A percentile compares a stretch with the other conserved stretches of the same genome.
Conservation (phyloP, 164 flowering plant genomes). For the Vitis rotundifolia region DNA sequence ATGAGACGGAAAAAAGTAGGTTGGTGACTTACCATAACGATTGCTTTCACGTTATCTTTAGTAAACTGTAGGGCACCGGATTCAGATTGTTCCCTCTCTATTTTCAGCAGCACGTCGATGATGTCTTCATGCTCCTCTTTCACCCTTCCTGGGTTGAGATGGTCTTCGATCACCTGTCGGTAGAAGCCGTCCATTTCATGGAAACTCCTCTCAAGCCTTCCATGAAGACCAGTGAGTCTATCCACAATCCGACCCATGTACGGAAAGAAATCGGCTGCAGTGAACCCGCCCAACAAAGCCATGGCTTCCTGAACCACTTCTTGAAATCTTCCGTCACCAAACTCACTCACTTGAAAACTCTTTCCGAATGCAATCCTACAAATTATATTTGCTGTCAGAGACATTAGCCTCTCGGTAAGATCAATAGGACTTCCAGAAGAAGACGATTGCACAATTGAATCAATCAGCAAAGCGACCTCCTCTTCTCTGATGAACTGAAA, state of each 20-base stretch:
- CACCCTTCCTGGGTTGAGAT: no score
- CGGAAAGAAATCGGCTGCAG: slow-evolving; percentile 26
- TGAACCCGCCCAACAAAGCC: slow-evolving; percentile 20
- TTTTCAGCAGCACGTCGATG: no score
- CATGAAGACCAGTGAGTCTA: slow-evolving; percentile 19
- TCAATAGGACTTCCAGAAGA: slow-evolving; percentile 12
- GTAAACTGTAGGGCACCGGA: not conserved
- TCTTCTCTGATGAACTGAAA: slow-evolving; percentile 25
- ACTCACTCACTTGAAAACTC: slow-evolving; percentile 12
- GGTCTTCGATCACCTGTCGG: no score
- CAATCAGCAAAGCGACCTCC: slow-evolving; percentile 19
- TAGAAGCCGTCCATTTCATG: not conserved
- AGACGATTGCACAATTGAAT: slow-evolving; percentile 7
- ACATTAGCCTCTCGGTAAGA: slow-evolving; percentile 13
- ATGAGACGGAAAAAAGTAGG: no score
- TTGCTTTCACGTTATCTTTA: slow-evolving; percentile 17
- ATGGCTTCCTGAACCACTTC: slow-evolving; percentile 18
- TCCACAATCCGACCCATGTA: slow-evolving; percentile 32
- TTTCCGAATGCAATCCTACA: slow-evolving; percentile 27
- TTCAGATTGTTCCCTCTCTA: no score
- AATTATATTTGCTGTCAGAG: slow-evolving; percentile 9
- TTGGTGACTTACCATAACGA: slow-evolving; percentile 23
- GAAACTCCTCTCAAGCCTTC: slow-evolving; percentile 20
- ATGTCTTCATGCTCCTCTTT: no score
- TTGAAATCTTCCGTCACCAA: slow-evolving; percentile 1